Evolutionary conservation across 2,329 filamentous ascomycete species (phyloP), one percentile per base, ranked within the genome.

Genomic region (Colletotrichum sp.): DNA sequence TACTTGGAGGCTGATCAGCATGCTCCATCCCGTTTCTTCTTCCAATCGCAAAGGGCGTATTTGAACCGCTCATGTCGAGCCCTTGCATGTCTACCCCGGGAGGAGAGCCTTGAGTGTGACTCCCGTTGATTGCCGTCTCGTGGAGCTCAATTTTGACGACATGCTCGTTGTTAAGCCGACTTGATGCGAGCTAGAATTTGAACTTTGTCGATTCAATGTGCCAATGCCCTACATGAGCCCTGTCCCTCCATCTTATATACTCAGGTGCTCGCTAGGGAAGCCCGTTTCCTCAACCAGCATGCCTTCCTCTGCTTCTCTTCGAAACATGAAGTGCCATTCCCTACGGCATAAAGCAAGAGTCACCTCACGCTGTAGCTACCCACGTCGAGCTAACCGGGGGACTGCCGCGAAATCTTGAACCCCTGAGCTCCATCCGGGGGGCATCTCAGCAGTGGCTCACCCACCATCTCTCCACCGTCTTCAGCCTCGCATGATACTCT

Each of bases 21-120:
- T 16, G 26, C 30, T 59, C 34, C 55, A 43, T 43, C 3, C 15
- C 26, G 21, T 9, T 18, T 43, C 10, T 24, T 10, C 52, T 32
- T n/a, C 69, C 52, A 72, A 67, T 48, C 7, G 24, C 13, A 26
- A 34, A 28, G 30, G 24, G 15, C 24, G 28, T 34, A 71, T 59
- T 59, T 24, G 24, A 57, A 71, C 60, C 18, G 60, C 60, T 21
- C 43, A 48, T 10, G 21, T 8, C 61, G n/a, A 8, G 34, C 61
- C 61, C n/a, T 64, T 64, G 34, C 61, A 64, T 18, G 21, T 24
- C 13, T 39, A 64, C 61, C 30, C 61, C 21, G 3, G 39, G 16
- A 61, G 18, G 36, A 63, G 28, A 32, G 30, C 59, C 28, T 2
- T 24, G 59, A 30, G 8, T n/a, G 30, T 64, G 34, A 64, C 61